Conservation (phyloP, 108 stramenopile genomes). For the Discostella stelligeroides region DNA sequence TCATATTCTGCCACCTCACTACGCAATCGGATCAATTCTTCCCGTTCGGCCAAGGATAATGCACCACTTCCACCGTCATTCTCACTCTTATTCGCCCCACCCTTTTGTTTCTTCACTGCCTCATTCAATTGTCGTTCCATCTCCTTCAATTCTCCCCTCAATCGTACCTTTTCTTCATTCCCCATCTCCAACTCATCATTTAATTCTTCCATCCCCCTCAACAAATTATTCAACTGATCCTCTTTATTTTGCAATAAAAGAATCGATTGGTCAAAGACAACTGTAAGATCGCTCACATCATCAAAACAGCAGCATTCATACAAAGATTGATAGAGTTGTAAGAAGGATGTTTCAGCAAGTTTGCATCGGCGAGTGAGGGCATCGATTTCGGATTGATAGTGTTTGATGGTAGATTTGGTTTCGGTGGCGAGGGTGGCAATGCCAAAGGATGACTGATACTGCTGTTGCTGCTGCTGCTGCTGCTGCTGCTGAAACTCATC, state of each 20-base stretch:
- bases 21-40: conserved; percentile 81
- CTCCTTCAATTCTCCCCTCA: conserved; percentile 44
- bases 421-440: conserved; percentile 51
- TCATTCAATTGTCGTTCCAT: conserved; percentile 31
- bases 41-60: conserved; percentile 59
- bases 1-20: conserved; percentile 90
- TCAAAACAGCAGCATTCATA: conserved; percentile 34
- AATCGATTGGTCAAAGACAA: conserved; percentile 41
- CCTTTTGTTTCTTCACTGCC: conserved; percentile 10
- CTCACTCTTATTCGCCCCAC: neutral
- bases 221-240: conserved; percentile 53
- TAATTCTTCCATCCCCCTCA: conserved; percentile 62
- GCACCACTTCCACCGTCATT: conserved; percentile 9
- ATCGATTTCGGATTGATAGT: conserved; percentile 90
- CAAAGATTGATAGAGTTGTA: conserved; percentile 50
- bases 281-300: conserved; percentile 38
- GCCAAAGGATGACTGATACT: too few relatives aligned
- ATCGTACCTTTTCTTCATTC: conserved; percentile 20
- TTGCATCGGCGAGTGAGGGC: conserved; percentile 81
- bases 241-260: conserved; percentile 58
- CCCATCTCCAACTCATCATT: conserved; percentile 50
- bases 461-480: conserved; percentile 13
- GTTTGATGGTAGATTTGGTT: conserved; percentile 67
- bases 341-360: conserved; percentile 60
- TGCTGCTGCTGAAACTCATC: conserved; percentile 18